Percentiles rank a stretch among this genome's conserved stretches.
Evolutionary conservation across 2,329 filamentous ascomycete species (phyloP).

Genomic region (Aspergillus sp.): DNA sequence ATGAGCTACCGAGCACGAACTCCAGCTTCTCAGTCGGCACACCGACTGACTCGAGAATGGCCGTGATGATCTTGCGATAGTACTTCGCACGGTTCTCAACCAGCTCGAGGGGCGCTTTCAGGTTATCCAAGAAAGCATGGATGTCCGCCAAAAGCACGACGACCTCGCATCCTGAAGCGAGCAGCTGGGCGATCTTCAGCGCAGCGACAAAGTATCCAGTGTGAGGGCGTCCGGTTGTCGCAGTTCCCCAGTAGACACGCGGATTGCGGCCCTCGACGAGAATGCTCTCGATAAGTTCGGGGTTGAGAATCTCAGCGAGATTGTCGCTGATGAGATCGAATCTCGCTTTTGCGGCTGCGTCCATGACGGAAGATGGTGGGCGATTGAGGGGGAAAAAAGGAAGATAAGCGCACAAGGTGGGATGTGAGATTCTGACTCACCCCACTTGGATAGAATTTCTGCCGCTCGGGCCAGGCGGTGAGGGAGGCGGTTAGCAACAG

Average conservation of each 20-base stretch:
- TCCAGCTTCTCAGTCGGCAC: conserved; percentile 72
- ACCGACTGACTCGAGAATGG: conserved; percentile 68
- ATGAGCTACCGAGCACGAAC: conserved; percentile 80
- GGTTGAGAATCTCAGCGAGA: conserved; percentile 74
- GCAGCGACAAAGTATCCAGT: conserved; percentile 66
- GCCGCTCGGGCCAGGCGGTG: too few relatives aligned
- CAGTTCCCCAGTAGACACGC: conserved; percentile 46
- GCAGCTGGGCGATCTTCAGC: conserved; percentile 75
- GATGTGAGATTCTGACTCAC: too few relatives aligned
- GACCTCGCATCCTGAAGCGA: conserved; percentile 76
- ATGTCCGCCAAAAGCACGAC: conserved; percentile 66
- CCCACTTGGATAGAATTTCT: too few relatives aligned
- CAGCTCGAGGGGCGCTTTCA: conserved; percentile 79
- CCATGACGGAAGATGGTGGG: too few relatives aligned
- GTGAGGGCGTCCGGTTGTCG: conserved; percentile 82
- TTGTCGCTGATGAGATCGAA: conserved; percentile 73
- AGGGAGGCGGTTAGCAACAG: too few relatives aligned
- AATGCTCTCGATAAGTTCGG: conserved; percentile 40
- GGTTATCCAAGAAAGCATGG: conserved; percentile 47
- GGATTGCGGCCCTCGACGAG: conserved; percentile 18
- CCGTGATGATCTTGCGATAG: conserved; percentile 72
- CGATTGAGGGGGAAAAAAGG: too few relatives aligned
- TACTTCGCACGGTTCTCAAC: conserved; percentile 76
- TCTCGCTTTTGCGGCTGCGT: conserved; percentile 20
- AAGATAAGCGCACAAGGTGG: too few relatives aligned